Base-by-base conservation (phyloP, 2,329 filamentous ascomycete genomes). In the Hypocreales sp. region DNA sequence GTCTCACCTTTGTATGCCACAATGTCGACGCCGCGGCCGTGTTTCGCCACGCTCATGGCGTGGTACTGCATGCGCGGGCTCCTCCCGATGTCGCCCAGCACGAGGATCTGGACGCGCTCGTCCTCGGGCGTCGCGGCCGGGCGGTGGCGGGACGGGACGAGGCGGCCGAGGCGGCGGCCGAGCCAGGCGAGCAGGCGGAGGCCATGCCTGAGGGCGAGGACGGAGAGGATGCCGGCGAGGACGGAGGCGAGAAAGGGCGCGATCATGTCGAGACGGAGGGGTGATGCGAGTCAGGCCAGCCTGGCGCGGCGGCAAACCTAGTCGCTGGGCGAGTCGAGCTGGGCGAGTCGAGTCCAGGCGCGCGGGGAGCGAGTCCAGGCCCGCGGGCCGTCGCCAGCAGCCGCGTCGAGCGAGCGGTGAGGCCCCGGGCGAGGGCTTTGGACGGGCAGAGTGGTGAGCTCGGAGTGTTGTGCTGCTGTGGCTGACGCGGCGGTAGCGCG, bases 61-160 rank as follows among this genome's bases (percentile, higher is more conserved):
- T 98, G 90, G 44, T 98, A 95, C 47, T 95, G 86, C 87, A 98
- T 98, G 31, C 90, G 82, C 26, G 90, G 90, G 48, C 87, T 95
- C 24, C 86, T 73, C 21, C 90, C 90, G 48, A 98, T 86, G 46
- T 98, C 90, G 24, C 90, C 90, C 16, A 98, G 67, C 12, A 98
- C 90, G 11, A 98, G 65, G 28, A 98, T 72, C 51, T 93, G 83
- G 23, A 87, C 46, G 33, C 57, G 56, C 22, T 60, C 53, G 37
- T 58, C 48, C 14, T 50, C 40, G 20, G 47, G 46, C 9, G 44
- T 43, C 32, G 40, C 39, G 2, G 53, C 40, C 5, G 52, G 50
- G 8, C 28, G 35, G 32, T 58, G 52, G 10, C 50, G 45, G 12
- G 42, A 49, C 7, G 56, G 58, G 14, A 50, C 37, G 11, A 40